Percentiles rank a stretch among this genome's conserved stretches.
Evolutionary conservation across 2,329 filamentous ascomycete genomes (phyloP).

Genomic region (Arthrobotrys sinensis): DNA sequence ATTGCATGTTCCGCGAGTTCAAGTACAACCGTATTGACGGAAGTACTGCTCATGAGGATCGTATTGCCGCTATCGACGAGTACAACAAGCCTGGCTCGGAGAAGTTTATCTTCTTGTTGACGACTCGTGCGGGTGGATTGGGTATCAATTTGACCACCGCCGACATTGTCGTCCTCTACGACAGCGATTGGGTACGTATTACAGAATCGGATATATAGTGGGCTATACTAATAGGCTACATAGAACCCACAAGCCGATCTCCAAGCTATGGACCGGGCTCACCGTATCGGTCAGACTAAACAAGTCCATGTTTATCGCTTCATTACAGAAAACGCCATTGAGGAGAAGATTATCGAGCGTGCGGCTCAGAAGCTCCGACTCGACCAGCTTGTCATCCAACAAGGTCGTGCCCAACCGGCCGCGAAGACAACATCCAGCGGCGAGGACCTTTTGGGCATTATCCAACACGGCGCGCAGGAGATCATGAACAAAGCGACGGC

Average conservation of each 20-base stretch:
- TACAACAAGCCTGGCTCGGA: conserved; percentile 97
- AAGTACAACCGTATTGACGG: conserved; percentile 98
- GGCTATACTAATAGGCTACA: not conserved
- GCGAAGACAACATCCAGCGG: conserved; percentile 87
- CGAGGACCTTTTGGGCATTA: conserved; percentile 96
- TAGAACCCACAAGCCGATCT: conserved; percentile 87
- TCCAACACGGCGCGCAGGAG: conserved; percentile 96
- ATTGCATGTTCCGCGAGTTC: conserved; percentile 94
- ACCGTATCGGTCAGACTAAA: conserved; percentile 98
- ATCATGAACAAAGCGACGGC: conserved; percentile 83
- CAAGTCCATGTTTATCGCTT: conserved; percentile 97
- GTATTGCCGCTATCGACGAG: conserved; percentile 96
- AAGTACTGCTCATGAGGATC: conserved; percentile 95
- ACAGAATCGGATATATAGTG: conserved; percentile 67
- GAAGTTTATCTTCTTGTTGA: conserved; percentile 95
- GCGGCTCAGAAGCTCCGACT: conserved; percentile 96
- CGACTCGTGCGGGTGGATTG: conserved; percentile 92
- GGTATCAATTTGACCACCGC: conserved; percentile 97
- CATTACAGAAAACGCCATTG: conserved; percentile 97
- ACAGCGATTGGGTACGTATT: conserved; percentile 86
- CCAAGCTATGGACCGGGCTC: conserved; percentile 98
- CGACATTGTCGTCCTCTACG: conserved; percentile 95
- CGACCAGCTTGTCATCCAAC: conserved; percentile 97
- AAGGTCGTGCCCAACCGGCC: conserved; percentile 91
- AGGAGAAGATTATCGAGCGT: conserved; percentile 97